phyloP scores from a whole-genome alignment of 768 basidiomycete genomes.

The Pleurotus eryngii region DNA sequence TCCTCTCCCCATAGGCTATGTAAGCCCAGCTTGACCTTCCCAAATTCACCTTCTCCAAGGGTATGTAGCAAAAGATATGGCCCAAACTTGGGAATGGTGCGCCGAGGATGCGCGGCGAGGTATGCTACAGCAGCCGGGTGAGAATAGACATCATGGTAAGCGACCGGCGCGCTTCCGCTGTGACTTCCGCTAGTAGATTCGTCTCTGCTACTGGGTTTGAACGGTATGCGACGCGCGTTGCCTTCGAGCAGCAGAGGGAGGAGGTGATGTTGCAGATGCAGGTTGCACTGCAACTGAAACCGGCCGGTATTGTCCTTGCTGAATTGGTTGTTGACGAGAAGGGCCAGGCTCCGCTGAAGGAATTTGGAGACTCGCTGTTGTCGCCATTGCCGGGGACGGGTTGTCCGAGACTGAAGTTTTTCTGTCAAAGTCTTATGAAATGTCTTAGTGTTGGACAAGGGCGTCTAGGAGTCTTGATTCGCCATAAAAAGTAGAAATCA shows the following conservation, averaged over 20 bases:
- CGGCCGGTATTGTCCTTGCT: slow-evolving; percentile 37
- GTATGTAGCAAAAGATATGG: slow-evolving; percentile 95
- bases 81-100: slow-evolving; percentile 91
- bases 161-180: slow-evolving; percentile 42
- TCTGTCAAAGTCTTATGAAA: background rate
- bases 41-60: slow-evolving; percentile 97
- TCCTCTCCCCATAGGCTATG: slow-evolving; percentile 94
- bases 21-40: slow-evolving; percentile 97
- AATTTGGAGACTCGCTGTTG: slow-evolving; percentile 11
- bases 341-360: slow-evolving; percentile 7
- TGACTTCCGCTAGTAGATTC: slow-evolving; percentile 7
- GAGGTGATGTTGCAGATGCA: slow-evolving; percentile 31
- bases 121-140: slow-evolving; percentile 87
- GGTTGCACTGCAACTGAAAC: slow-evolving; percentile 58
- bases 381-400: background rate
- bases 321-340: slow-evolving; percentile 6
- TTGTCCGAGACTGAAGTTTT: background rate
- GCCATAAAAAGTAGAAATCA: too few species aligned
- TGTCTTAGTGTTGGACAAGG: background rate
- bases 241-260: slow-evolving; percentile 41
- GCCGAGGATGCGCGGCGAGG: slow-evolving; percentile 74
- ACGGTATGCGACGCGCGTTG: slow-evolving; percentile 76
- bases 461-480: background rate
- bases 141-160: slow-evolving; percentile 72
- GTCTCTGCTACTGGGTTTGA: slow-evolving; percentile 18